These are phyloP conservation scores for Zygotorulaspora sp. DNA, from an alignment of 805 yeast genomes.

Conservation along the genomic window DNA sequence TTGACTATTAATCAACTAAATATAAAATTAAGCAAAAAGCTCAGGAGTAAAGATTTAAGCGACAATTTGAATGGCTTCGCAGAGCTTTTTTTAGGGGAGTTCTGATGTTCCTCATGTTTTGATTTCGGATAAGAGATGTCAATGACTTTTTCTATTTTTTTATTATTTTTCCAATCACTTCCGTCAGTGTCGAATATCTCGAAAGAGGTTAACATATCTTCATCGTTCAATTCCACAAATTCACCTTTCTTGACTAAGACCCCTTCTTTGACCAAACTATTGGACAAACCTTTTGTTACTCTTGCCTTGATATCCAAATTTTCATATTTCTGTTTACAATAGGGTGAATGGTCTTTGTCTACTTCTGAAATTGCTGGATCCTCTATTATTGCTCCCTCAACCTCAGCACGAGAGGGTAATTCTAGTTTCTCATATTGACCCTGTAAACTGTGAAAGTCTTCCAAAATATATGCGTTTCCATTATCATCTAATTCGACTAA, in stretches of 20 bases:
- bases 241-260: slow-evolving; percentile 46
- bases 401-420: slow-evolving; percentile 26
- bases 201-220: slow-evolving; percentile 42
- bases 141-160: slow-evolving; percentile 13
- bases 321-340: slow-evolving; percentile 40
- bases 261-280: slow-evolving; percentile 46
- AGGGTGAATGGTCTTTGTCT: slow-evolving; percentile 18
- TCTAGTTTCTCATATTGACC: slow-evolving; percentile 41
- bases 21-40: slow-evolving; percentile 1
- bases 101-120: neutral
- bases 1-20: too few relatives aligned
- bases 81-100: neutral
- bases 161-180: slow-evolving; percentile 19
- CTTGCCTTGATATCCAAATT: slow-evolving; percentile 41
- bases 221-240: slow-evolving; percentile 42
- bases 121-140: neutral
- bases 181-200: slow-evolving; percentile 46
- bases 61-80: neutral
- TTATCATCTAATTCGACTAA: slow-evolving; percentile 49
- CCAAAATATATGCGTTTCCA: slow-evolving; percentile 39
- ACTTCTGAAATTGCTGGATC: slow-evolving; percentile 5
- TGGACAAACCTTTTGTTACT: slow-evolving; percentile 42
- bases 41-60: neutral
- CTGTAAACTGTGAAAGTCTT: slow-evolving; percentile 49
- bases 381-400: slow-evolving; percentile 5